A percentile compares a stretch with the other conserved stretches of the same genome.
Conservation (phyloP, 1,284 basidiomycete species). For the Omphalotus olearius region DNA sequence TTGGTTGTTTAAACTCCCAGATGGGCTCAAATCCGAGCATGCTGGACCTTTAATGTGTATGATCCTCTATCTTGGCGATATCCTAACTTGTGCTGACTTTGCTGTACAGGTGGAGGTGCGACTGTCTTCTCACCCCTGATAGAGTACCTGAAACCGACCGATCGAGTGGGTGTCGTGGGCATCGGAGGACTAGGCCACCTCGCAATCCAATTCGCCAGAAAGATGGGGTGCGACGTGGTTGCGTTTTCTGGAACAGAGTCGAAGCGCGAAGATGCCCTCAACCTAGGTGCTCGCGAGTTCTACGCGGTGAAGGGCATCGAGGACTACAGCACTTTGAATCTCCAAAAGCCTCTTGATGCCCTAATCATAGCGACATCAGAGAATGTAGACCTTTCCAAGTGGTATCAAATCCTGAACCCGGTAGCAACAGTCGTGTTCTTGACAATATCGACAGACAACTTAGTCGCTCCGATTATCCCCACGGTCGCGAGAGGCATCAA, state of each 20-base stretch:
- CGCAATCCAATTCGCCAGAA: constrained; percentile 32
- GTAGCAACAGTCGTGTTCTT: constrained; percentile 13
- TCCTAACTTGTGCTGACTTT: not conserved
- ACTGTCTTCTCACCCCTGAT: constrained; percentile 22
- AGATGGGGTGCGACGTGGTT: constrained; percentile 50
- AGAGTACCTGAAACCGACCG: constrained; percentile 22
- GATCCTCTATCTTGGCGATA: not conserved
- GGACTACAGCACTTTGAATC: constrained; percentile 19
- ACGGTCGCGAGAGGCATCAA: constrained; percentile 6
- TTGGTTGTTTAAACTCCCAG: constrained; percentile 31
- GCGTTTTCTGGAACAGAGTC: constrained; percentile 53
- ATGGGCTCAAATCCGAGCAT: constrained; percentile 23
- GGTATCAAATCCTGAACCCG: constrained; percentile 11
- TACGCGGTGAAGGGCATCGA: constrained; percentile 23
- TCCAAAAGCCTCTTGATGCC: constrained; percentile 21
- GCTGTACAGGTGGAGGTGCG: constrained; percentile 23
- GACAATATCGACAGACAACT: constrained; percentile 4
- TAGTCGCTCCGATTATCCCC: constrained; percentile 6
- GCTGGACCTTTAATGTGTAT: constrained; percentile 34
- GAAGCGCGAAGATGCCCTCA: constrained; percentile 52
- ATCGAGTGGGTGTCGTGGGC: constrained; percentile 33
- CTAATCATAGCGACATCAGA: constrained; percentile 25
- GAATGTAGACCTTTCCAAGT: constrained; percentile 23
- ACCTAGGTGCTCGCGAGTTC: constrained; percentile 47
- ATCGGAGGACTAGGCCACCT: constrained; percentile 34